A percentile compares a stretch with the other conserved stretches of the same genome.
These are phyloP conservation scores for Ceratobasidium sp. DNA, from an alignment of 1,284 basidiomycete species.

Conservation along the genomic window DNA sequence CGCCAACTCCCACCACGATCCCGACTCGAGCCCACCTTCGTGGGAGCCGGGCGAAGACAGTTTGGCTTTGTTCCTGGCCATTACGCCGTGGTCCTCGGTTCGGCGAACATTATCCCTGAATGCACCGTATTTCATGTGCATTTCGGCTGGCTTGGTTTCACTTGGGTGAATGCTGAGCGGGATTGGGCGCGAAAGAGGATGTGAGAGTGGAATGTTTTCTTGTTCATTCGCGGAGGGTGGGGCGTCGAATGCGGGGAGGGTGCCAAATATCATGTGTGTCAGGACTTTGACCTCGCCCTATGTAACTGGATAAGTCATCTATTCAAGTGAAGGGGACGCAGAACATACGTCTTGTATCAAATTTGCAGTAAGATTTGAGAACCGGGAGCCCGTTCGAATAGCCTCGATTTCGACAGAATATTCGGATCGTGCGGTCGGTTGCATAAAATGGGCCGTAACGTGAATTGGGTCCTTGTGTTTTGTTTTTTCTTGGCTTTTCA, in stretches of 20 bases:
- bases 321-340: not conserved
- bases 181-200: conserved; percentile 59
- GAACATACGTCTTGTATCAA: conserved; percentile 60
- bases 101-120: conserved; percentile 51
- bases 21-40: conserved; percentile 60
- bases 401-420: conserved; percentile 58
- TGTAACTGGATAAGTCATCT: not conserved
- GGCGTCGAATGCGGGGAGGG: conserved; percentile 49
- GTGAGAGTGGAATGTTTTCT: conserved; percentile 49
- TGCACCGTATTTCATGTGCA: conserved; percentile 46
- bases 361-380: conserved; percentile 63
- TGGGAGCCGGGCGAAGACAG: conserved; percentile 16
- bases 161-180: conserved; percentile 63
- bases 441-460: conserved; percentile 63
- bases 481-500: conserved; percentile 57
- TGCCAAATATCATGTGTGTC: conserved; percentile 63
- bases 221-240: conserved; percentile 1
- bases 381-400: conserved; percentile 57
- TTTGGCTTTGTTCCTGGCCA: conserved; percentile 47
- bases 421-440: conserved; percentile 50
- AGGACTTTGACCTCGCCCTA: conserved; percentile 58
- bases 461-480: conserved; percentile 62
- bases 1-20: conserved; percentile 60
- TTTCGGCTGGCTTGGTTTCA: conserved; percentile 43
- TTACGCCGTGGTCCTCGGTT: conserved; percentile 54